Conservation (phyloP, 345 rosid species). For the Eutrema yunnanense region DNA sequence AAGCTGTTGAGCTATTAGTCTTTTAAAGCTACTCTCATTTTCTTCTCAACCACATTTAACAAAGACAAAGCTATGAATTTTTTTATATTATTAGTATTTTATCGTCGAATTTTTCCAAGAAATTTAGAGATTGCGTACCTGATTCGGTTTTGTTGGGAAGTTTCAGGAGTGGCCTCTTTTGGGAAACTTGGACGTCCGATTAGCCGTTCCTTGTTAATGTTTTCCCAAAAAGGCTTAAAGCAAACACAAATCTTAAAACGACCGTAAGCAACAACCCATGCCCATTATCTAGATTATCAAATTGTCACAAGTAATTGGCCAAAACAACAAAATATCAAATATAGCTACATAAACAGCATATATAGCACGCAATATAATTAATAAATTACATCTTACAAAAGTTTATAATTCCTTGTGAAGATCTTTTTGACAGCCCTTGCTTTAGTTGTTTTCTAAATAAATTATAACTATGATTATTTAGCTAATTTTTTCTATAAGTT, state of each 20-base stretch:
- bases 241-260: neutral
- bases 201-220: neutral
- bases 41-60: slow-evolving; percentile 1
- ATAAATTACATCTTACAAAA: neutral
- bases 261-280: neutral
- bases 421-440: neutral
- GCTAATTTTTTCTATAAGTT: neutral
- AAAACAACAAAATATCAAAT: neutral
- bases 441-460: neutral
- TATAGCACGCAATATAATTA: neutral
- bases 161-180: neutral
- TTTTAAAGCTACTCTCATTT: neutral
- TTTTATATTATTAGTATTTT: neutral
- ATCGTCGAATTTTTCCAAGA: neutral
- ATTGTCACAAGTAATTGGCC: neutral
- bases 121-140: neutral
- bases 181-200: neutral
- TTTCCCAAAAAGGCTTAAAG: neutral
- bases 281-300: neutral
- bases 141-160: neutral
- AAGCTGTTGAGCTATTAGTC: neutral
- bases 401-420: neutral
- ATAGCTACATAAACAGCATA: neutral
- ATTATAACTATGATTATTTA: neutral
- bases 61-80: neutral